Evolutionary conservation across 2,329 filamentous ascomycete genomes (phyloP), one percentile per base, ranked within the genome.

Genomic region (Colletotrichum phormii): DNA sequence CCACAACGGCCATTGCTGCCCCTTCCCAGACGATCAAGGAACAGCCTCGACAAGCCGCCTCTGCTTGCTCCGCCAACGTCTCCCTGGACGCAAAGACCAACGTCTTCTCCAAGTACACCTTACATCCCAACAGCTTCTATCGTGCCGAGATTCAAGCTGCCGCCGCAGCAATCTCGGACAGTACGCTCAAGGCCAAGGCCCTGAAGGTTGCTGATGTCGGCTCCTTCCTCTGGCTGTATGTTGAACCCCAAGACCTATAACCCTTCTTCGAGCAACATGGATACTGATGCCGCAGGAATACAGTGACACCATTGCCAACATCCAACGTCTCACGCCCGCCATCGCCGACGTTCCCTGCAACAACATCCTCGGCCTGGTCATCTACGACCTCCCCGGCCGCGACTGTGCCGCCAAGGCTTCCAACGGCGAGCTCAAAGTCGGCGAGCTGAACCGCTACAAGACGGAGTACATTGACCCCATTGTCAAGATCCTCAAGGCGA

Each of bases 381-480:
- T 92, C 66, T 92, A 92, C 80, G 87, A 92, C 78, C 82, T 92
- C 13, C 90, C 90, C 57, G 89, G 91, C 76, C 88, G 90, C 78
- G 90, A 92, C 78, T 92, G 90, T 77, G 87, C 90, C 15, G 90
- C 90, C 62, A 83, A 89, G 76, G 89, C 90, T 15, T 91, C 89
- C 74, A 91, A 91, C 77, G 90, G 90, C 72, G 90, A 92, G 80
- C 86, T 89, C 58, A 81, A 84, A 24, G 88, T 91, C 70, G 88
- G 86, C 71, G 80, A 91, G 68, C 80, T 87, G 63, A 83, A 63
- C 75, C 77, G 76, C 75, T 85, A 85, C 81, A 84, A 83, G 81
- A 79, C 76, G 57, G 75, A 84, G 77, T 84, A 83, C 77, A 84
- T 85, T 72, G 82, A 84, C 75, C 76, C 84, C 65, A 90, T 92